Percentiles rank a stretch among this genome's conserved stretches.
These are phyloP conservation scores for Mortierella hygrophila DNA, from an alignment of 192 early-diverging fungal species.

Conservation along the genomic window DNA sequence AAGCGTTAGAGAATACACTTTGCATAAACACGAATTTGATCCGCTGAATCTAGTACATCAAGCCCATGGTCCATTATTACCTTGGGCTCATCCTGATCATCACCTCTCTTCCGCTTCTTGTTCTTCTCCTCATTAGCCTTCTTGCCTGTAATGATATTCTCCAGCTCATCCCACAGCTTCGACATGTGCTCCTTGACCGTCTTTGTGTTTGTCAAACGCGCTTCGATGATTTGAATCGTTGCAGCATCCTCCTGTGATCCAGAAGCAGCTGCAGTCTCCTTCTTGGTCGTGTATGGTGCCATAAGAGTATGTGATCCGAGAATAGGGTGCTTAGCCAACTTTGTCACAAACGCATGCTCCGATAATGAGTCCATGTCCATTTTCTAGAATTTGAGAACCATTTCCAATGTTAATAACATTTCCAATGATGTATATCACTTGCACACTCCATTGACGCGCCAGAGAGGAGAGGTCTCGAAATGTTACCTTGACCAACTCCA, in stretches of 20 bases:
- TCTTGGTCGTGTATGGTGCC: constrained; percentile 33
- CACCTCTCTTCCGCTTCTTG: constrained; percentile 50
- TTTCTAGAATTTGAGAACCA: constrained; percentile 13
- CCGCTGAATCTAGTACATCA: neutral
- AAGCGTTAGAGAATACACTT: neutral
- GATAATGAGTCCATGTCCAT: constrained; percentile 51
- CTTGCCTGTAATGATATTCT: constrained; percentile 47
- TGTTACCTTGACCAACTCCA: constrained; percentile 42
- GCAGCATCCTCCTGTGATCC: constrained; percentile 26
- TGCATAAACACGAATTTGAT: neutral
- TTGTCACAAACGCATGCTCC: constrained; percentile 32
- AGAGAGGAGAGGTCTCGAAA: neutral
- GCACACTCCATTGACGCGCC: neutral
- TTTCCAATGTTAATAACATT: neutral
- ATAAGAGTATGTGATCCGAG: constrained; percentile 42
- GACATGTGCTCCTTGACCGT: constrained; percentile 42
- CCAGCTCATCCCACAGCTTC: constrained; percentile 47
- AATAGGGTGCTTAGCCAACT: constrained; percentile 45
- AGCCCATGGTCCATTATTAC: constrained; percentile 13
- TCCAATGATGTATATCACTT: neutral
- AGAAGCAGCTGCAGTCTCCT: neutral
- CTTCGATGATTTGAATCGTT: constrained; percentile 26
- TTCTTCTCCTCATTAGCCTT: constrained; percentile 24
- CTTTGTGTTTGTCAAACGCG: constrained; percentile 42
- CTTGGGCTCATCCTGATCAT: constrained; percentile 39